Evolutionary conservation across 805 yeast species (phyloP).

Genomic region (Maudiozyma barnettii): DNA sequence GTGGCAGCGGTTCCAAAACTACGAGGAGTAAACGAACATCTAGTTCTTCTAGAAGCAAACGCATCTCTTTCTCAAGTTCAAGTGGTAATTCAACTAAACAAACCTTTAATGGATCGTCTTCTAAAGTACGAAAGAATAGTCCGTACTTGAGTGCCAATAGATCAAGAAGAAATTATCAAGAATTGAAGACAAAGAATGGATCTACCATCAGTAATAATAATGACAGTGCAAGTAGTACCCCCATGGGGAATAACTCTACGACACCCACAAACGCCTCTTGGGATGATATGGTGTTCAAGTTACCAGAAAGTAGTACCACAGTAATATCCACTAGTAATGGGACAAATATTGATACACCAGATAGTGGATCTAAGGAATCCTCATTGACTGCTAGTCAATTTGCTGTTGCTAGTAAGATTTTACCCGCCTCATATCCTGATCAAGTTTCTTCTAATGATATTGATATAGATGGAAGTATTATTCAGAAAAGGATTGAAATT

Average conservation of each 20-base stretch:
- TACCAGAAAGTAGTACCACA: conserved; percentile 20
- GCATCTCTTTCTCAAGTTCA: conserved; percentile 1
- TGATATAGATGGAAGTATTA: background rate
- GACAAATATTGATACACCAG: background rate
- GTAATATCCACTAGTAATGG: background rate
- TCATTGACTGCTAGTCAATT: background rate
- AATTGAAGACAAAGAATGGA: conserved; percentile 1
- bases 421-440: background rate
- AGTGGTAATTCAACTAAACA: background rate
- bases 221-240: background rate
- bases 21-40: conserved; percentile 2
- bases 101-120: conserved; percentile 7
- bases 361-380: background rate
- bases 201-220: background rate
- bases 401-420: background rate
- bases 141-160: conserved; percentile 21
- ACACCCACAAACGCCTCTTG: conserved; percentile 8
- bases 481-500: background rate
- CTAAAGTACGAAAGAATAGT: conserved; percentile 27
- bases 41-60: conserved; percentile 1
- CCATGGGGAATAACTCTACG: background rate
- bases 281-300: conserved; percentile 22
- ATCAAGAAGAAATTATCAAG: conserved; percentile 7
- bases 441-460: background rate
- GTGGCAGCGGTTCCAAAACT: background rate